These are phyloP conservation scores for Coniosporium apollinis DNA, from an alignment of 495 filamentous ascomycete genomes.

Conservation along the genomic window DNA sequence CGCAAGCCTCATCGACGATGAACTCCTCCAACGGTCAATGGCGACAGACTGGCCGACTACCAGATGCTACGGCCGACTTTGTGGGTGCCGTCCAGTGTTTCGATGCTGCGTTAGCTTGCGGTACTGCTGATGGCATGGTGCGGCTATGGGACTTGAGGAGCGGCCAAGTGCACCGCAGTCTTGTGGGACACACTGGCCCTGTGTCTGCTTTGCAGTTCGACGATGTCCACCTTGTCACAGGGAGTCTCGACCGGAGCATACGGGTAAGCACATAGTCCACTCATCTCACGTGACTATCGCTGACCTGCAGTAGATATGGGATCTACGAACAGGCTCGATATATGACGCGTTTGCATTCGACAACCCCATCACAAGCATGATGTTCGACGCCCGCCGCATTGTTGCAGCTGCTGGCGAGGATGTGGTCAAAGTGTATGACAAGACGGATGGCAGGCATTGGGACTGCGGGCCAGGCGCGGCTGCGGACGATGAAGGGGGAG, in stretches of 20 bases:
- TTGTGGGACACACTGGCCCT: constrained; percentile 92
- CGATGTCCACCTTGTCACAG: constrained; percentile 86
- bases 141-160: constrained; percentile 92
- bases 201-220: constrained; percentile 95
- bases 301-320: constrained; percentile 65
- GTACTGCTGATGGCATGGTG: constrained; percentile 96
- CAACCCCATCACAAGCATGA: constrained; percentile 86
- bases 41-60: constrained; percentile 34
- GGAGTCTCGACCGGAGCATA: constrained; percentile 84
- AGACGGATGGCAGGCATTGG: constrained; percentile 89
- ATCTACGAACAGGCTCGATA: constrained; percentile 90
- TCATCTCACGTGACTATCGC: constrained; percentile 2
- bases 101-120: constrained; percentile 92
- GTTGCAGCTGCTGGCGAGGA: constrained; percentile 79
- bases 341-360: constrained; percentile 95
- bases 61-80: constrained; percentile 68
- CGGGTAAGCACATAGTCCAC: constrained; percentile 46
- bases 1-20: constrained; percentile 63
- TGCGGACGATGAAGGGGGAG: constrained; percentile 41
- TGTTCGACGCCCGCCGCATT: constrained; percentile 87
- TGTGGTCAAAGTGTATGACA: constrained; percentile 95
- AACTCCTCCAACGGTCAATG: constrained; percentile 38
- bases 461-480: constrained; percentile 77
- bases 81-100: constrained; percentile 93
- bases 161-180: constrained; percentile 86